phyloP scores from a whole-genome alignment of 2,329 filamentous ascomycete species.

The Fusarium sp. region DNA sequence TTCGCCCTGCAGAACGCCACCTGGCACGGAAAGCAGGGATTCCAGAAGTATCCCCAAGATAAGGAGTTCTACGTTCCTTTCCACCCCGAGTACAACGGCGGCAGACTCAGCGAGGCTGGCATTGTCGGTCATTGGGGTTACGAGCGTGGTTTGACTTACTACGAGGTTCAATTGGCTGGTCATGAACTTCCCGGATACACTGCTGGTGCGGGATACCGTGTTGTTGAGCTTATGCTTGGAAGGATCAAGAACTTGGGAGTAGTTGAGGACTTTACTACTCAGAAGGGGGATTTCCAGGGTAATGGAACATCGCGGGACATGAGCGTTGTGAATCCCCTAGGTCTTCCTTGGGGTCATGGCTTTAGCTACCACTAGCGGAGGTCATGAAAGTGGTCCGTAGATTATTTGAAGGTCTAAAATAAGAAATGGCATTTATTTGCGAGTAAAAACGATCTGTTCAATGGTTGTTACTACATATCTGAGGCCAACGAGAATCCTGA shows the following conservation, averaged over 20 bases:
- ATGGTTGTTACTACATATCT: too few relatives aligned
- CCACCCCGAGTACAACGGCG: conserved; percentile 56
- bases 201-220: conserved; percentile 47
- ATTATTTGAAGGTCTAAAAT: background rate
- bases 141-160: conserved; percentile 81
- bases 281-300: conserved; percentile 40
- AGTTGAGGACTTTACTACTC: conserved; percentile 42
- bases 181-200: conserved; percentile 59
- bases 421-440: background rate
- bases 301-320: background rate
- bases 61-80: conserved; percentile 78
- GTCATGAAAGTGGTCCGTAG: background rate
- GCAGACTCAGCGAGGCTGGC: conserved; percentile 69
- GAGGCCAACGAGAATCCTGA: too few relatives aligned
- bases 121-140: conserved; percentile 77
- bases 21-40: conserved; percentile 78
- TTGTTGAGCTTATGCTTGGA: conserved; percentile 47
- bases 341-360: conserved; percentile 4
- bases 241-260: conserved; percentile 42
- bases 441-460: too few relatives aligned
- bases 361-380: background rate
- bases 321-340: conserved; percentile 1
- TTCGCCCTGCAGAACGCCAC: conserved; percentile 84
- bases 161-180: conserved; percentile 73
- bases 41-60: conserved; percentile 61